Conservation (phyloP, 2,329 filamentous ascomycete species). For the Aspergillus pseudoviridinutans region DNA sequence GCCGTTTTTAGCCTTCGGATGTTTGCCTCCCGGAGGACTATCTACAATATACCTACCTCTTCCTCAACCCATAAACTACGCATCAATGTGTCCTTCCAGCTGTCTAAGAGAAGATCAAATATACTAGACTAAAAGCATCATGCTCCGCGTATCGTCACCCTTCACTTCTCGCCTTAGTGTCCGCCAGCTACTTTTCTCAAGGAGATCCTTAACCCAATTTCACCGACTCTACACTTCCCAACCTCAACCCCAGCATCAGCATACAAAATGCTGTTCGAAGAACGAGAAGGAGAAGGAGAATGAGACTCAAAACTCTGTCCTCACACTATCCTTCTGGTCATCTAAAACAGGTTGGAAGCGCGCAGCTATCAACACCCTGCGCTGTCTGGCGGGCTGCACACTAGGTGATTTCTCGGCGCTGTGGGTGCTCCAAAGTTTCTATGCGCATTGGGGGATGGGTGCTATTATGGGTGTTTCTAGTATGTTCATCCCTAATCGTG, state of each 20-base stretch:
- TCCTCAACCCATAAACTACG: background rate
- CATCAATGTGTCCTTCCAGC: background rate
- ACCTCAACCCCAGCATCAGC: background rate
- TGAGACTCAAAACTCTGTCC: background rate
- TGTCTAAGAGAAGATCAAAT: background rate
- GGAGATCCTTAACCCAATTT: background rate
- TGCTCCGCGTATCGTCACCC: background rate
- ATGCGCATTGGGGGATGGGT: conserved; percentile 45
- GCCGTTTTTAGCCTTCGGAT: background rate
- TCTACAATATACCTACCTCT: background rate
- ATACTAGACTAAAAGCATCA: background rate
- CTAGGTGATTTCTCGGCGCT: conserved; percentile 54
- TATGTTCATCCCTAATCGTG: conserved; percentile 22
- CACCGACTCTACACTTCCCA: background rate
- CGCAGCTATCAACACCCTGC: conserved; percentile 52
- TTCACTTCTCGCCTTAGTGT: background rate
- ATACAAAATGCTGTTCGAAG: background rate
- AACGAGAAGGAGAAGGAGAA: background rate
- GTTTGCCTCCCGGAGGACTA: background rate
- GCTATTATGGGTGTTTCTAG: conserved; percentile 53
- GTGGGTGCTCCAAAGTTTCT: conserved; percentile 52
- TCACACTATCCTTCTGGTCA: conserved; percentile 31
- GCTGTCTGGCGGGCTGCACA: conserved; percentile 55
- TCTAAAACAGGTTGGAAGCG: conserved; percentile 44
- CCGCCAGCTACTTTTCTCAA: background rate